These are phyloP conservation scores for Suillus weaverae DNA, from an alignment of 768 basidiomycete species.

Conservation along the genomic window DNA sequence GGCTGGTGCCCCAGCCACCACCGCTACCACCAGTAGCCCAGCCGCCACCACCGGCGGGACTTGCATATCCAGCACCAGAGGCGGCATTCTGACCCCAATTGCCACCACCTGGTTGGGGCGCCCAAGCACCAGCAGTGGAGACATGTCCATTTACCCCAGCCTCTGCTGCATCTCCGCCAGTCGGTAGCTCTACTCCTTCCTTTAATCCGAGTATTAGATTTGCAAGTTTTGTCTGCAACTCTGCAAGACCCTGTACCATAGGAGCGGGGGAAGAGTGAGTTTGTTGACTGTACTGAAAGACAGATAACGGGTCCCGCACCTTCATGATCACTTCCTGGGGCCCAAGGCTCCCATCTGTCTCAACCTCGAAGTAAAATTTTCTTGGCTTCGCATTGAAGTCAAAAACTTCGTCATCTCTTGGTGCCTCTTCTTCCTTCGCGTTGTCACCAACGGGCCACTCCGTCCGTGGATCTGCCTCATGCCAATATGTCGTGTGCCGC, in stretches of 20 bases:
- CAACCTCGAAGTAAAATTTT: constrained; percentile 93
- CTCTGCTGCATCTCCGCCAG: constrained; percentile 33
- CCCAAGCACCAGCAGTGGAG: constrained; percentile 24
- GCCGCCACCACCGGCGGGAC: constrained; percentile 22
- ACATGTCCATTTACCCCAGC: constrained; percentile 13
- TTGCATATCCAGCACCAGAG: constrained; percentile 32
- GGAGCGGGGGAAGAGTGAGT: not conserved
- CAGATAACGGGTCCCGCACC: constrained; percentile 39
- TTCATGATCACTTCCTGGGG: constrained; percentile 90
- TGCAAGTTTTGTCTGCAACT: constrained; percentile 79
- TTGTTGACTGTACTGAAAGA: not conserved
- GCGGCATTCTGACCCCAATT: constrained; percentile 31
- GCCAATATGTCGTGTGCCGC: constrained; percentile 95
- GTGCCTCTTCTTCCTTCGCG: constrained; percentile 78
- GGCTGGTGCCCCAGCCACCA: constrained; percentile 32
- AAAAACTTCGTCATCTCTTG: constrained; percentile 79
- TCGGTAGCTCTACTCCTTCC: constrained; percentile 53
- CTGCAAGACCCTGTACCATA: constrained; percentile 62
- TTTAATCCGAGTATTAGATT: constrained; percentile 78
- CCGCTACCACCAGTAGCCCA: constrained; percentile 12
- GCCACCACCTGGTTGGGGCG: constrained; percentile 21
- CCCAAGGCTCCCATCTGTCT: constrained; percentile 87
- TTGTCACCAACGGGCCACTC: constrained; percentile 96
- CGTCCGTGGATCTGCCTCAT: constrained; percentile 70
- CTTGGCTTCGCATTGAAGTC: constrained; percentile 86